Percentiles rank a stretch among this genome's conserved stretches.
phyloP scores from a whole-genome alignment of 805 yeast genomes.

The Yueomyces sp. region DNA sequence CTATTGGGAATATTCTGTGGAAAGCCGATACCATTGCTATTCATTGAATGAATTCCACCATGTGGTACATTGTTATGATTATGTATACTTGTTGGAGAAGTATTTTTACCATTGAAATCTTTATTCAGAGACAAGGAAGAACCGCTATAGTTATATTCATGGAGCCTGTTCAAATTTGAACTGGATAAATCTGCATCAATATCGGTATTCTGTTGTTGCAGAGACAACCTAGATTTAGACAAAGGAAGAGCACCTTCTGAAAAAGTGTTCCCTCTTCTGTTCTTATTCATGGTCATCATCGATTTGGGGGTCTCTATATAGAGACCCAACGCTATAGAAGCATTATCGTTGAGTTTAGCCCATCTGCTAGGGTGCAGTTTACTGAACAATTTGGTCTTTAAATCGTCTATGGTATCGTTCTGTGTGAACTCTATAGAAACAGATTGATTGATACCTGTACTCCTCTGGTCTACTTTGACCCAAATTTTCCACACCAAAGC shows the following conservation, averaged over 20 bases:
- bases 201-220: not conserved
- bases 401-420: conserved; percentile 65
- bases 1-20: not conserved
- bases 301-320: conserved; percentile 10
- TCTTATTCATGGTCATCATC: not conserved
- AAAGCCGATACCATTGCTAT: not conserved
- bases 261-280: not conserved
- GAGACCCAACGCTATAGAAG: conserved; percentile 56
- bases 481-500: conserved; percentile 12
- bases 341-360: conserved; percentile 39
- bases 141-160: not conserved
- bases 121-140: not conserved
- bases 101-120: not conserved
- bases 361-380: conserved; percentile 44
- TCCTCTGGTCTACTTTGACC: conserved; percentile 10
- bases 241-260: not conserved
- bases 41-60: not conserved
- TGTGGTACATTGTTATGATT: too few species aligned
- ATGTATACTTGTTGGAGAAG: too few species aligned
- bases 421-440: conserved; percentile 55
- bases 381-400: conserved; percentile 48
- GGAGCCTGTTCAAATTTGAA: not conserved
- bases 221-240: not conserved
- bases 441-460: conserved; percentile 28
- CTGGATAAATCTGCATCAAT: not conserved